Conservation (phyloP, 139 green algal genomes). For the Chlorella sp. region DNA sequence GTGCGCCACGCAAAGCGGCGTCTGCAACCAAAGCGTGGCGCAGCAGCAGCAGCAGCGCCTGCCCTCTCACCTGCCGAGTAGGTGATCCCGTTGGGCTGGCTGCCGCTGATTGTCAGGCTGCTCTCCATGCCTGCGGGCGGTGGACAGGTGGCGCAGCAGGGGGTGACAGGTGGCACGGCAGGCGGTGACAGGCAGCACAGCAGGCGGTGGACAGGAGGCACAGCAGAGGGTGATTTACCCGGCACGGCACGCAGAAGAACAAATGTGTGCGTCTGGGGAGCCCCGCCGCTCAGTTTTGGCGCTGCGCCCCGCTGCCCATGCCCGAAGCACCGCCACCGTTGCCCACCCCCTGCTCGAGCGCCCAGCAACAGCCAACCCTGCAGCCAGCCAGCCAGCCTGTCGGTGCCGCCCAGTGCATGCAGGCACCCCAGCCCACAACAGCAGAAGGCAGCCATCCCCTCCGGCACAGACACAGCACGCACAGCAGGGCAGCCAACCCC, state of each 20-base stretch:
- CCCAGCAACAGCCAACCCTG: no score
- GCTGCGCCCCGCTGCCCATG: no score
- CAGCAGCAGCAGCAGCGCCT: neutral
- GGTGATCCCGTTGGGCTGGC: slow-evolving; percentile 30
- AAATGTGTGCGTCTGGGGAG: no score
- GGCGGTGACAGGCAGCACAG: neutral
- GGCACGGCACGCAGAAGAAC: no score
- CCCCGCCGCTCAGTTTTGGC: no score
- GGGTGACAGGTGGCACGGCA: no score
- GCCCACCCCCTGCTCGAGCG: no score
- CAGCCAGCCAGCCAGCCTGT: no score
- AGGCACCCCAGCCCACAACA: neutral
- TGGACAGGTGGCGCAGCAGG: neutral
- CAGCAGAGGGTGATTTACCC: no score
- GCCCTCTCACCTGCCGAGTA: neutral
- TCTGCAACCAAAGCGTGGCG: neutral
- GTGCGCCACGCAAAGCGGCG: neutral
- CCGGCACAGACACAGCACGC: neutral
- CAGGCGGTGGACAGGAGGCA: no score
- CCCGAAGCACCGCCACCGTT: no score
- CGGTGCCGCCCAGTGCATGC: no score
- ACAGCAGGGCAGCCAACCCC: neutral
- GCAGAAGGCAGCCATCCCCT: neutral
- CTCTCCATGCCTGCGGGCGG: slow-evolving; percentile 31
- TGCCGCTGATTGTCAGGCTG: neutral